phyloP scores from a whole-genome alignment of 495 filamentous ascomycete genomes.

The Mytilinidion resinicola region DNA sequence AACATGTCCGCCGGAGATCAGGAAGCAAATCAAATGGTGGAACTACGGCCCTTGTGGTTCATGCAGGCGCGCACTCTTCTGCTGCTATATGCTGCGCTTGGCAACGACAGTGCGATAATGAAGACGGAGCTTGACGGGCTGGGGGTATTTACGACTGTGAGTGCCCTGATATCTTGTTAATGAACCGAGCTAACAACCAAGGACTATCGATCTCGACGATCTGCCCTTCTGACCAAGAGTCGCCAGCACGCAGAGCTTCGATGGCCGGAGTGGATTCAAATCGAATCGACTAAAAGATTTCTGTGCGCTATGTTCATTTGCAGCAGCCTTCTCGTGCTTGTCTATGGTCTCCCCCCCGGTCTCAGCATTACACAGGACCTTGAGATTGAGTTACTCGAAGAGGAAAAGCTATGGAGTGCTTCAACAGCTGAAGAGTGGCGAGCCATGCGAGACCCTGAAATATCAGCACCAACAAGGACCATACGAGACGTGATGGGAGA shows the following conservation, averaged over 20 bases:
- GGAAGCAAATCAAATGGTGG: background rate
- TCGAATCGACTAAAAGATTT: constrained; percentile 10
- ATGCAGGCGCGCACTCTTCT: constrained; percentile 12
- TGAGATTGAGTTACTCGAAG: constrained; percentile 9
- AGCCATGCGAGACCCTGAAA: background rate
- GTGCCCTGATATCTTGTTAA: background rate
- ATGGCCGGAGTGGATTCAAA: constrained; percentile 16
- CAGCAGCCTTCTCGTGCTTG: constrained; percentile 11
- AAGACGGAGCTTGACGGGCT: constrained; percentile 6
- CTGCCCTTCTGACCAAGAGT: background rate
- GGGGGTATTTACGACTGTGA: constrained; percentile 8
- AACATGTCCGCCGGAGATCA: no score
- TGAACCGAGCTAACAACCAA: background rate
- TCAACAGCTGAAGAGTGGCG: constrained; percentile 7
- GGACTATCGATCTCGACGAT: constrained; percentile 9
- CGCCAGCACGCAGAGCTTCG: background rate
- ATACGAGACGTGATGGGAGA: constrained; percentile 10
- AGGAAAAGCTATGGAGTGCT: constrained; percentile 12
- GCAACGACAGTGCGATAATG: constrained; percentile 6
- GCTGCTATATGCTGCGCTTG: constrained; percentile 8
- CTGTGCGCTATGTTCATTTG: constrained; percentile 16
- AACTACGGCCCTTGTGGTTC: constrained; percentile 4
- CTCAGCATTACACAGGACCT: constrained; percentile 11
- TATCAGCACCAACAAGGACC: background rate
- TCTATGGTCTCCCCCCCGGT: constrained; percentile 3